Percentiles rank a stretch among this genome's conserved stretches.
Evolutionary conservation across 306 rosid species (phyloP).

Genomic region (Dalbergia cochinchinensis): DNA sequence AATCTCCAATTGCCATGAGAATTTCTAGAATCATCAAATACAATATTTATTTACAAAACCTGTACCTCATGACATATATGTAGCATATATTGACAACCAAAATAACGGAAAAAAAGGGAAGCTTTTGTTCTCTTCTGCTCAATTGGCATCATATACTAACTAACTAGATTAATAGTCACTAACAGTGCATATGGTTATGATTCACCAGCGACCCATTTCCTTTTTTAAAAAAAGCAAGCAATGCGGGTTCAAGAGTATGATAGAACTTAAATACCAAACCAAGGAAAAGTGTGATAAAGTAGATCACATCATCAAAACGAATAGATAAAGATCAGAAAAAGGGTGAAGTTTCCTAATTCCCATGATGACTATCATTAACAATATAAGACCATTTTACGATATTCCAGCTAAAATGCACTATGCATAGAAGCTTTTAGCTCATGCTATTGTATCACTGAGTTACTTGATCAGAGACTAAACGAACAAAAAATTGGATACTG

Average conservation of each 20-base stretch:
- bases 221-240: neutral
- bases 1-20: neutral
- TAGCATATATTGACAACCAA: neutral
- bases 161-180: neutral
- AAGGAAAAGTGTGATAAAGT: neutral
- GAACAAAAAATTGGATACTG: neutral
- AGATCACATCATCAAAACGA: neutral
- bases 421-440: neutral
- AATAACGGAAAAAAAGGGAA: neutral
- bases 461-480: neutral
- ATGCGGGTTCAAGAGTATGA: neutral
- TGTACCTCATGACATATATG: neutral
- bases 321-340: constrained; percentile 2
- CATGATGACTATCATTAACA: constrained; percentile 20
- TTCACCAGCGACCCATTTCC: neutral
- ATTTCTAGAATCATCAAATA: neutral
- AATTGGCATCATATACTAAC: neutral
- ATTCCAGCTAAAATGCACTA: constrained; percentile 15
- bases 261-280: neutral
- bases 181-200: neutral
- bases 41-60: neutral
- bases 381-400: neutral
- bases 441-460: neutral
- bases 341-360: neutral
- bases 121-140: neutral